Evolutionary conservation across 257 asterid species (phyloP).

Genomic region (Henckelia pumila): DNA sequence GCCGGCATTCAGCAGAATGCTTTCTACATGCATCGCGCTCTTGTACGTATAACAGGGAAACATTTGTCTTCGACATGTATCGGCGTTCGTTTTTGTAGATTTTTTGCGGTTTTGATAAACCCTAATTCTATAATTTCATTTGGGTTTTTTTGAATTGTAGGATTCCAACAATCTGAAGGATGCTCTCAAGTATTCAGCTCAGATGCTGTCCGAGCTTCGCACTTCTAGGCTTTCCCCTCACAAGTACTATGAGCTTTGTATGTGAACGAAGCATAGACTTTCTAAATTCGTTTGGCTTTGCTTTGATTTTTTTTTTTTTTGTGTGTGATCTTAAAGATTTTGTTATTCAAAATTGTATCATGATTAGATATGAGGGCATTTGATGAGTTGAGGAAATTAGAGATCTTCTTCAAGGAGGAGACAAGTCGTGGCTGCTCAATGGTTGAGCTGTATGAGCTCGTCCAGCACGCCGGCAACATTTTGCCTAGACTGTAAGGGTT

Average conservation of each 20-base stretch:
- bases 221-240: slow-evolving; percentile 98
- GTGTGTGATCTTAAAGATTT: background rate
- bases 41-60: slow-evolving; percentile 39
- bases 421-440: slow-evolving; percentile 85
- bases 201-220: slow-evolving; percentile 99
- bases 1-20: slow-evolving; percentile 98
- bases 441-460: slow-evolving; percentile 95
- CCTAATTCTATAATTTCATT: slow-evolving; percentile 38
- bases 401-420: slow-evolving; percentile 89
- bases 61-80: background rate
- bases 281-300: slow-evolving; percentile 4
- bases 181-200: slow-evolving; percentile 93
- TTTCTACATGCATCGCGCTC: slow-evolving; percentile 96
- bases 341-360: slow-evolving; percentile 13
- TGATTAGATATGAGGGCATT: slow-evolving; percentile 93
- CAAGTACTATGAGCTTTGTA: slow-evolving; percentile 93
- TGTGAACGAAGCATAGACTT: slow-evolving; percentile 27
- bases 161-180: slow-evolving; percentile 95
- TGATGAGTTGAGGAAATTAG: slow-evolving; percentile 95
- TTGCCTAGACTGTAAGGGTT: slow-evolving; percentile 83
- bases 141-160: slow-evolving; percentile 36
- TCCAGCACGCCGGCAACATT: slow-evolving; percentile 98
- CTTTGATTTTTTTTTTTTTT: slow-evolving; percentile 9
- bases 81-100: background rate
- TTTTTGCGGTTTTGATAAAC: slow-evolving; percentile 31